Evolutionary conservation across 1,284 basidiomycete species (phyloP).

Genomic region (Rugosomyces carneus): DNA sequence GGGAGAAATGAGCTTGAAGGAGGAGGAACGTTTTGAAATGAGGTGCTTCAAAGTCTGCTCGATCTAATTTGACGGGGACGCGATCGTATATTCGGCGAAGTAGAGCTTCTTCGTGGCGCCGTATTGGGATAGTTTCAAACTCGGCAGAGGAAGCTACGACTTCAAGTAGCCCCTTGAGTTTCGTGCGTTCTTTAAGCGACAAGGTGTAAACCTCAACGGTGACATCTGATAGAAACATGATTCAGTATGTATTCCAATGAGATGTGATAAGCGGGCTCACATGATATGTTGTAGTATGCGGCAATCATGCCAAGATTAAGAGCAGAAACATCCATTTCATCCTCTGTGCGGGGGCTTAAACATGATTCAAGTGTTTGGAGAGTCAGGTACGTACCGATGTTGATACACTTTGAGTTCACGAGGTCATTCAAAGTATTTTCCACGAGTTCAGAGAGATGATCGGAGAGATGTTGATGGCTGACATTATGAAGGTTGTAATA

Average conservation of each 20-base stretch:
- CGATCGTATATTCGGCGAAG: constrained; percentile 91
- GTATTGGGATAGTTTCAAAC: constrained; percentile 92
- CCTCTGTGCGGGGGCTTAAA: constrained; percentile 44
- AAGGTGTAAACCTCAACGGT: constrained; percentile 96
- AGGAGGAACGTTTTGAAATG: constrained; percentile 98
- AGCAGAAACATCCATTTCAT: constrained; percentile 90
- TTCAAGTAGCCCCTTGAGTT: constrained; percentile 93
- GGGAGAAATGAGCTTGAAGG: constrained; percentile 94
- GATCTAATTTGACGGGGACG: constrained; percentile 92
- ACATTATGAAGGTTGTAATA: constrained; percentile 95
- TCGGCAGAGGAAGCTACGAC: constrained; percentile 95
- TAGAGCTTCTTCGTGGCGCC: constrained; percentile 82
- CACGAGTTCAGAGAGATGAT: constrained; percentile 93
- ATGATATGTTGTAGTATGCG: constrained; percentile 88
- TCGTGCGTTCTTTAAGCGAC: constrained; percentile 95
- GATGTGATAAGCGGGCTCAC: constrained; percentile 34
- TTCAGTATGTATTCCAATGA: background rate
- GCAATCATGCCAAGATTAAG: constrained; percentile 97
- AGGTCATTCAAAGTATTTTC: constrained; percentile 91
- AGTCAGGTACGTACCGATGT: constrained; percentile 59
- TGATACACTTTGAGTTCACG: constrained; percentile 91
- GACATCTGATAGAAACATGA: constrained; percentile 52
- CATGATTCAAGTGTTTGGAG: background rate
- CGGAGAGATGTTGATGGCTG: constrained; percentile 88
- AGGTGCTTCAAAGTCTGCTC: constrained; percentile 84